Base-by-base conservation (phyloP, 1,284 basidiomycete species). In the Macrocystidia cucumis region DNA sequence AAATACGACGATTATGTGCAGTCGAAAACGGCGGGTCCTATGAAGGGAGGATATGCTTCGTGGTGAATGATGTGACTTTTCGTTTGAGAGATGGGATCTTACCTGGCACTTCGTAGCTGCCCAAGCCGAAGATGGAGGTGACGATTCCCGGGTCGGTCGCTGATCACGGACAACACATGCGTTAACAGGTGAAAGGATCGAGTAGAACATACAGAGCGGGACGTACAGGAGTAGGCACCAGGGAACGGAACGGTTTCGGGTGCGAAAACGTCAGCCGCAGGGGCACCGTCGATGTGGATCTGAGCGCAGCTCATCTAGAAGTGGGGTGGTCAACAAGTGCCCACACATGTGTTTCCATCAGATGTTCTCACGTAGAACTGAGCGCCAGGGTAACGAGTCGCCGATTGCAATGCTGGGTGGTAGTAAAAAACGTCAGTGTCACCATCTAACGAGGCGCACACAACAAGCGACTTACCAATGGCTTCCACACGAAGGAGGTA, bases 231-330 rank as follows among this genome's bases (percentile, higher is more conserved):
- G 51, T 70, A 69, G 1, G 65, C 65, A 31, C 70, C 69, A 3
- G 68, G 68, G 63, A 74, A 71, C 47, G 40, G 54, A 16, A 72
- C 68, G 8, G 66, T 69, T 6, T 65, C 57, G 4, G 69, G 69
- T 16, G 51, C 49, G 2, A 60, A n/a, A 56, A 41, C 47, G 65
- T 17, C 69, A 69, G 3, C 70, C 69, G 11, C 69, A n/a, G n/a
- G n/a, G n/a, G n/a, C n/a, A n/a, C n/a, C 69, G n/a, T 67, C 70
- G 36, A 73, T 64, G 37, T 65, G 45, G 33, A 73, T 48, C 44
- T 72, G 69, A n/a, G 67, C 67, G 34, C 67, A 72, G 47, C 69
- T 66, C 68, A 70, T 68, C 67, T 71, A 35, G 28, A 37, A n/a
- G n/a, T n/a, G n/a, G n/a, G n/a, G n/a, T n/a, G n/a, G n/a, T n/a